A percentile compares a stretch with the other conserved stretches of the same genome.
phyloP scores from a whole-genome alignment of 306 rosid genomes.

The Cicer bijugum region DNA sequence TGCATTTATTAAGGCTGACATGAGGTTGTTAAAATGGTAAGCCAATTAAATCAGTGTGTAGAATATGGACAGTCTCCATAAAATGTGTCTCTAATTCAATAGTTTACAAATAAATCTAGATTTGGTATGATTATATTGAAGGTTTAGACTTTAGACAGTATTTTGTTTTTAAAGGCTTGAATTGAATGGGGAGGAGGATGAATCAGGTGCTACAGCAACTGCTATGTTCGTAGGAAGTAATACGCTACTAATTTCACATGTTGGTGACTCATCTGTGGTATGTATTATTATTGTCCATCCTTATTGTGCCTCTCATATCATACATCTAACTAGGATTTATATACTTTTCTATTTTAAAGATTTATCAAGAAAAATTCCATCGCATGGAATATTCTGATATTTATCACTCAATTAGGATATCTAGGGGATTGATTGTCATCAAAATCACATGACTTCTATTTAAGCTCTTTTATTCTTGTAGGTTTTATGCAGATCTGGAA shows the following conservation, averaged over 20 bases:
- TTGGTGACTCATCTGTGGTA: constrained; percentile 94
- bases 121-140: constrained; percentile 51
- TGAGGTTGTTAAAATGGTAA: constrained; percentile 70
- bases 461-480: constrained; percentile 51
- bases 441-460: constrained; percentile 14
- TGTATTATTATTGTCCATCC: constrained; percentile 35
- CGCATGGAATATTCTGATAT: constrained; percentile 15
- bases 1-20: constrained; percentile 76
- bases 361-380: constrained; percentile 10
- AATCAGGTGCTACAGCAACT: constrained; percentile 94
- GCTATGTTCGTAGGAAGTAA: constrained; percentile 66
- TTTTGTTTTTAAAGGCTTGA: constrained; percentile 87
- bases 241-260: constrained; percentile 73
- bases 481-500: constrained; percentile 86
- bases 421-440: constrained; percentile 26
- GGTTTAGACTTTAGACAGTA: constrained; percentile 70
- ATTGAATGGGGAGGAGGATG: constrained; percentile 66
- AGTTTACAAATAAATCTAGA: constrained; percentile 47
- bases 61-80: constrained; percentile 1
- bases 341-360: constrained; percentile 32
- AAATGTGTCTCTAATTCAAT: constrained; percentile 29
- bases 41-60: constrained; percentile 26
- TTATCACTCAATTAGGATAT: constrained; percentile 23
- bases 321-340: constrained; percentile 16
- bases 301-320: constrained; percentile 1